A percentile compares a stretch with the other conserved stretches of the same genome.
Evolutionary conservation across 179 eudicot genomes (phyloP).

Genomic region (Nepenthes alata): DNA sequence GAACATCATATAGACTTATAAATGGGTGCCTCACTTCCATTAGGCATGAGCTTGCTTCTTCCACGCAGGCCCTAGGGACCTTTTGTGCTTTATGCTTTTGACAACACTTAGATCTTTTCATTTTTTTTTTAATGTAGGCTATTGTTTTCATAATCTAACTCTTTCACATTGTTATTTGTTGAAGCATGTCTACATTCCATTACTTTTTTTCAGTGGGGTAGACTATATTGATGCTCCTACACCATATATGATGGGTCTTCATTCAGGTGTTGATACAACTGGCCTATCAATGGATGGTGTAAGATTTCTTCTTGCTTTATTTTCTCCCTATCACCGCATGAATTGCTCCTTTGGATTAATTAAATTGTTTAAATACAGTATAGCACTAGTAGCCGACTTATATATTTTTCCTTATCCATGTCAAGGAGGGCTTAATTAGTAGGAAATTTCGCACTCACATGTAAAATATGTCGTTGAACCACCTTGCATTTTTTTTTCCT

Average conservation of each 20-base stretch:
- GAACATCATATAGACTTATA: too few species aligned
- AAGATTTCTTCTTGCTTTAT: constrained; percentile 23
- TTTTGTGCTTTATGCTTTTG: too few species aligned
- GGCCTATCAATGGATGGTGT: constrained; percentile 95
- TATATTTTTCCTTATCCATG: too few species aligned
- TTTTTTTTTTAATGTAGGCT: not conserved
- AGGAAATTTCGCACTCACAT: too few species aligned
- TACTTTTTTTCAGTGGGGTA: constrained; percentile 98
- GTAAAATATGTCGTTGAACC: too few species aligned
- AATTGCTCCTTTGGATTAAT: not conserved
- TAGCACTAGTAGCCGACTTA: not conserved
- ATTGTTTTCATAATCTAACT: constrained; percentile 24
- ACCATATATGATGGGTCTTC: constrained; percentile 99
- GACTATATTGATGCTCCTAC: constrained; percentile 99
- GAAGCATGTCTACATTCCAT: constrained; percentile 99
- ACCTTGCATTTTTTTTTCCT: too few species aligned
- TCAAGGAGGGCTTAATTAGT: too few species aligned
- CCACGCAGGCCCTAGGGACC: too few species aligned
- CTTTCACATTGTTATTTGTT: constrained; percentile 22
- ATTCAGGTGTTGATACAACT: constrained; percentile 88
- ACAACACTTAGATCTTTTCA: too few species aligned
- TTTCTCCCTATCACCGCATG: not conserved
- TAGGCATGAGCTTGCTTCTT: too few species aligned
- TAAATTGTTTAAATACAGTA: not conserved
- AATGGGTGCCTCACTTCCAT: too few species aligned